A percentile compares a stretch with the other conserved stretches of the same genome.
Evolutionary conservation across 1,284 basidiomycete species (phyloP).

Genomic region (Microbotryum saponariae): DNA sequence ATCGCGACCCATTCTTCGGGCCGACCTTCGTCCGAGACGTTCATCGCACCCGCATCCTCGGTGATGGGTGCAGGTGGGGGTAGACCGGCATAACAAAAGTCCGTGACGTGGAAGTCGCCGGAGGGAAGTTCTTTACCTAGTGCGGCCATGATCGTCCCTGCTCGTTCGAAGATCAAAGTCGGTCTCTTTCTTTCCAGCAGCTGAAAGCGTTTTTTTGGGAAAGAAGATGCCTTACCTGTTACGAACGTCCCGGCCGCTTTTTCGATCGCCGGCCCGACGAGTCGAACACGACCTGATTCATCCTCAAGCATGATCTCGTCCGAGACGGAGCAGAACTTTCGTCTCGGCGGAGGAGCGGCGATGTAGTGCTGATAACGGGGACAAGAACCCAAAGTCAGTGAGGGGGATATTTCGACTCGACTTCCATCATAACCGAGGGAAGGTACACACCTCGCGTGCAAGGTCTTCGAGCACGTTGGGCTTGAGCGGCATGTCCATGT

Average conservation of each 20-base stretch:
- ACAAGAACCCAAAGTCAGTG: background rate
- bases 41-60: constrained; percentile 31
- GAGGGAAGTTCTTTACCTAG: constrained; percentile 79
- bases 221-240: constrained; percentile 49
- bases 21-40: constrained; percentile 14
- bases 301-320: constrained; percentile 89
- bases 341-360: constrained; percentile 64
- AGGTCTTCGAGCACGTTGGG: constrained; percentile 95
- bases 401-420: background rate
- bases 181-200: background rate
- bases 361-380: constrained; percentile 63
- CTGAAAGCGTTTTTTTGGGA: background rate
- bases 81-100: constrained; percentile 75
- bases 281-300: constrained; percentile 80
- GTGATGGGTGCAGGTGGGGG: constrained; percentile 51
- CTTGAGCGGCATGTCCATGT: constrained; percentile 96
- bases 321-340: constrained; percentile 66
- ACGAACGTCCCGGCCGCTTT: constrained; percentile 54
- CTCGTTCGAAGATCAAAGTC: background rate
- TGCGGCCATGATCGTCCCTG: constrained; percentile 74
- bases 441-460: constrained; percentile 67
- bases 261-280: constrained; percentile 61
- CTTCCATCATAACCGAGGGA: too few relatives aligned
- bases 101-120: constrained; percentile 93
- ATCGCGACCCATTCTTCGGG: constrained; percentile 66